Conservation (phyloP, 495 filamentous ascomycete genomes). For the Aspergillus baeticus region DNA sequence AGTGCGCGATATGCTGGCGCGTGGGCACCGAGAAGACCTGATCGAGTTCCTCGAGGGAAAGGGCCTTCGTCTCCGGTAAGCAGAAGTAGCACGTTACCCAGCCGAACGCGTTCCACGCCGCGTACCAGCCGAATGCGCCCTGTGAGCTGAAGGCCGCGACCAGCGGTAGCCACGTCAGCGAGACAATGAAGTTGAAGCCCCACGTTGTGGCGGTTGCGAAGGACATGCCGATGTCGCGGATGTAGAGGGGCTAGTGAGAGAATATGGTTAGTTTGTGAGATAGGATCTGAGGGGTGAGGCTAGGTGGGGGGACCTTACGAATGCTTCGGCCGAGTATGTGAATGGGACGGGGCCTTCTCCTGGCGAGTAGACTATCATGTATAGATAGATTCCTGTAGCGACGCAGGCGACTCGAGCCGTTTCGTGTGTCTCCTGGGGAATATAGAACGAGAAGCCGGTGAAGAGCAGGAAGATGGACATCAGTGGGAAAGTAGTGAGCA, state of each 20-base stretch:
- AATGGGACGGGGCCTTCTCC: slow-evolving; percentile 59
- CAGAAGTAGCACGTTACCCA: slow-evolving; percentile 54
- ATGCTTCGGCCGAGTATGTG: slow-evolving; percentile 59
- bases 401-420: slow-evolving; percentile 37
- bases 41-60: slow-evolving; percentile 51
- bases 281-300: neutral
- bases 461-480: slow-evolving; percentile 57
- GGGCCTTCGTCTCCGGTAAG: slow-evolving; percentile 57
- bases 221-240: slow-evolving; percentile 69
- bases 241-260: slow-evolving; percentile 40
- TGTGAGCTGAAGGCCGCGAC: slow-evolving; percentile 47
- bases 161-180: slow-evolving; percentile 56
- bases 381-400: slow-evolving; percentile 50
- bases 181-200: slow-evolving; percentile 54
- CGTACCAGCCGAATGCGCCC: slow-evolving; percentile 62
- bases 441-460: slow-evolving; percentile 58
- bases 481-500: slow-evolving; percentile 64
- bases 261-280: neutral
- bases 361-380: slow-evolving; percentile 52
- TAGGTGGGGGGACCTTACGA: slow-evolving; percentile 17
- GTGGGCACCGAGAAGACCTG: slow-evolving; percentile 55
- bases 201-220: slow-evolving; percentile 53
- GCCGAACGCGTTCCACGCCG: slow-evolving; percentile 54
- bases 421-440: slow-evolving; percentile 29
- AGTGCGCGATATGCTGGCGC: slow-evolving; percentile 44